Conservation (phyloP, 768 basidiomycete species). For the Trametes sanguinea region DNA sequence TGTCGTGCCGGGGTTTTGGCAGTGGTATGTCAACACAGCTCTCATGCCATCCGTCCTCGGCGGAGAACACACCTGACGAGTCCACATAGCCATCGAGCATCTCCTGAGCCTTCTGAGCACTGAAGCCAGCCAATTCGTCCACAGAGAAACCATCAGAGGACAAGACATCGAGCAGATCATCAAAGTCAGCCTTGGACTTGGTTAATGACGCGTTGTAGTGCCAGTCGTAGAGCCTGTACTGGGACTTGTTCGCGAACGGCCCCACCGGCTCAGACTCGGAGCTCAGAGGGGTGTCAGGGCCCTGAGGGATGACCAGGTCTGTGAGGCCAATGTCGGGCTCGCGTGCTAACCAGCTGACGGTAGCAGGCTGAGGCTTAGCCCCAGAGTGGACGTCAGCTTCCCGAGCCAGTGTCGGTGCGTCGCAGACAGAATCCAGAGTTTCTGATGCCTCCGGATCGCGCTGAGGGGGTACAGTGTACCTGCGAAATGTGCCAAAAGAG, state of each 20-base stretch:
- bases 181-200: slow-evolving; percentile 32
- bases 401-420: not conserved
- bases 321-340: too few relatives aligned
- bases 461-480: not conserved
- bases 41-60: slow-evolving; percentile 21
- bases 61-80: slow-evolving; percentile 1
- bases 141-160: not conserved
- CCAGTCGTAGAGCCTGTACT: slow-evolving; percentile 34
- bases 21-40: slow-evolving; percentile 25
- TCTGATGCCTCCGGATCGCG: not conserved
- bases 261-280: not conserved
- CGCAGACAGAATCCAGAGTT: not conserved
- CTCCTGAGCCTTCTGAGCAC: not conserved
- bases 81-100: too few relatives aligned
- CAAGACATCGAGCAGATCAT: slow-evolving; percentile 27
- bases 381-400: not conserved
- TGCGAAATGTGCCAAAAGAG: not conserved
- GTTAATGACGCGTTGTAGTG: slow-evolving; percentile 27
- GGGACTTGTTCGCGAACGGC: slow-evolving; percentile 20
- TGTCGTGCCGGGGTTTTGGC: slow-evolving; percentile 19
- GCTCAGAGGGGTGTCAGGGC: too few relatives aligned
- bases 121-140: not conserved
- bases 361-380: not conserved
- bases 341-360: not conserved
- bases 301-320: not conserved